phyloP scores from a whole-genome alignment of 768 basidiomycete species.

The Amanita molliuscula region DNA sequence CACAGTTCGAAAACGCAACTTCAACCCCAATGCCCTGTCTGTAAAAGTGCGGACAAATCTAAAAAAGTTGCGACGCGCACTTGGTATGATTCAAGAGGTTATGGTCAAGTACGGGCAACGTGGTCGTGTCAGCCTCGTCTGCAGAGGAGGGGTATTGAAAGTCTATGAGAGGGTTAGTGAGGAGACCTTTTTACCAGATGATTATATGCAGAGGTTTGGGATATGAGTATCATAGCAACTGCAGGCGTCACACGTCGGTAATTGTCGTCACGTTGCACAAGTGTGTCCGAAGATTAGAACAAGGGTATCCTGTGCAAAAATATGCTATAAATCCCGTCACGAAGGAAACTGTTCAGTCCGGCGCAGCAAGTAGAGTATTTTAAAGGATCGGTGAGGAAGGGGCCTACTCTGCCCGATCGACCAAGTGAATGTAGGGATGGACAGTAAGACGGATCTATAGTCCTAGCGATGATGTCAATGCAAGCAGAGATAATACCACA shows the following conservation, averaged over 20 bases:
- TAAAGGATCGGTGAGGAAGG: background rate
- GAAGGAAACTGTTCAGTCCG: slow-evolving; percentile 3
- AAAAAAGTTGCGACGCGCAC: slow-evolving; percentile 25
- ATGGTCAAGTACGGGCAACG: slow-evolving; percentile 42
- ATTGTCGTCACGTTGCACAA: slow-evolving; percentile 2
- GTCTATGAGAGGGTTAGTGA: slow-evolving; percentile 38
- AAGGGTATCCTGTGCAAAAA: slow-evolving; percentile 6
- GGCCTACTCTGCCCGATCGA: background rate
- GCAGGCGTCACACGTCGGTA: background rate
- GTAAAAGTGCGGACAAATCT: slow-evolving; percentile 23
- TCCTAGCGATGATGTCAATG: slow-evolving; percentile 16
- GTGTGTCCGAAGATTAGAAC: background rate
- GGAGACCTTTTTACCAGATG: slow-evolving; percentile 35
- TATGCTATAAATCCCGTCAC: background rate
- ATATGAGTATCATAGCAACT: background rate
- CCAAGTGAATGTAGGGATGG: background rate
- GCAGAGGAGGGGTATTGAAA: slow-evolving; percentile 29
- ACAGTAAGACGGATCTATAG: slow-evolving; percentile 15
- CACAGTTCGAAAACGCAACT: slow-evolving; percentile 36
- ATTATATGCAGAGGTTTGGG: slow-evolving; percentile 8
- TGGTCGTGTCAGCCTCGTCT: slow-evolving; percentile 48
- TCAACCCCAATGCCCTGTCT: slow-evolving; percentile 14
- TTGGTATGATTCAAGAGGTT: slow-evolving; percentile 34
- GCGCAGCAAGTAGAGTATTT: slow-evolving; percentile 3
- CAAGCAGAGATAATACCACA: slow-evolving; percentile 19